Evolutionary conservation across 73 alveolate species (phyloP).

Genomic region (Paramecium pentaurelia): DNA sequence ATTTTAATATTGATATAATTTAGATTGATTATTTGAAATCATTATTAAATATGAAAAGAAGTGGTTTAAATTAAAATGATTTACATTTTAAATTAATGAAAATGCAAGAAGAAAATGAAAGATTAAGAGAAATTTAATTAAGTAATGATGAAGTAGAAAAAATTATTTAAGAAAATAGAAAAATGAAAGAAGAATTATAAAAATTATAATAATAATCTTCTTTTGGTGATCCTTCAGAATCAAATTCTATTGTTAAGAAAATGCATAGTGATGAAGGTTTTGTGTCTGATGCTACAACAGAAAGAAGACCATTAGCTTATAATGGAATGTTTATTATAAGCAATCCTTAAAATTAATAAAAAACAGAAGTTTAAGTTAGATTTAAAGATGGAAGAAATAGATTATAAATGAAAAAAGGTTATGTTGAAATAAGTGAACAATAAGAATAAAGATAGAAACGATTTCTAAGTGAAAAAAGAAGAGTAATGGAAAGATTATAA

Average conservation of each 20-base stretch:
- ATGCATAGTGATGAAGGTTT: constrained; percentile 24
- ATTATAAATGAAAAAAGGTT: background rate
- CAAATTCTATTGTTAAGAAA: background rate
- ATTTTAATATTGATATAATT: background rate
- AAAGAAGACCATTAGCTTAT: background rate
- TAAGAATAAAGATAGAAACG: constrained; percentile 13
- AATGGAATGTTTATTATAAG: constrained; percentile 4
- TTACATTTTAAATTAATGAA: constrained; percentile 59
- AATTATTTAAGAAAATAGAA: constrained; percentile 74
- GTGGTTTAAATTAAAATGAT: constrained; percentile 69
- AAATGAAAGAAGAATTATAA: constrained; percentile 67
- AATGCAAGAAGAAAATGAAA: constrained; percentile 74
- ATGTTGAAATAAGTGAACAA: background rate
- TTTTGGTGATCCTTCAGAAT: background rate
- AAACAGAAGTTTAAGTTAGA: constrained; percentile 11
- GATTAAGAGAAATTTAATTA: constrained; percentile 61
- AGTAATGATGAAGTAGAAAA: constrained; percentile 68
- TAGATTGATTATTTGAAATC: constrained; percentile 72
- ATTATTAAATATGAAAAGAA: constrained; percentile 70
- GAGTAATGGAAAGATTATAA: constrained; percentile 49
- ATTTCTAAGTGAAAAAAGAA: constrained; percentile 39
- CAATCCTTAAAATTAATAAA: background rate
- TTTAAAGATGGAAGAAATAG: background rate
- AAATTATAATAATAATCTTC: background rate
- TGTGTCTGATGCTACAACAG: background rate